A percentile compares a stretch with the other conserved stretches of the same genome.
These are phyloP conservation scores for Komagataella phaffii DNA, from an alignment of 805 yeast genomes.

Conservation along the genomic window DNA sequence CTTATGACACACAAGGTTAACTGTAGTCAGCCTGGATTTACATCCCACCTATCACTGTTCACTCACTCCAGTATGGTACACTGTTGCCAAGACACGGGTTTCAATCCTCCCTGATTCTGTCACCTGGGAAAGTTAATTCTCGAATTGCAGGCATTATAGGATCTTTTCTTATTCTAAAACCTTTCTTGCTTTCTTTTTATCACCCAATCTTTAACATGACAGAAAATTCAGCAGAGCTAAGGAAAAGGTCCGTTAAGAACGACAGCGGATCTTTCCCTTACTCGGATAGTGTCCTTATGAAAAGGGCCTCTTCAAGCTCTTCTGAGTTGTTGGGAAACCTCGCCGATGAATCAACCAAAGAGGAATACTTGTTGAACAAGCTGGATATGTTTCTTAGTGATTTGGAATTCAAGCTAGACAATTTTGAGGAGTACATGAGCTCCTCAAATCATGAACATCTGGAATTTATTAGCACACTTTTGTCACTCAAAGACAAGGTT, in stretches of 20 bases:
- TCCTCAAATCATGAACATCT: constrained; percentile 3
- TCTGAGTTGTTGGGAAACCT: not conserved
- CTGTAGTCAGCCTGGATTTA: too few relatives aligned
- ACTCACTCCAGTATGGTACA: not conserved
- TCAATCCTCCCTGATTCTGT: not conserved
- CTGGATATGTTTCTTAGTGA: constrained; percentile 8
- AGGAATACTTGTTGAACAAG: constrained; percentile 14
- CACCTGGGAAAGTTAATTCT: not conserved
- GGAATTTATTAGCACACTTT: not conserved
- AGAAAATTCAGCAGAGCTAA: not conserved
- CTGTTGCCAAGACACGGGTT: not conserved
- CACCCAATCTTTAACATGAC: not conserved
- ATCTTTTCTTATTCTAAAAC: not conserved
- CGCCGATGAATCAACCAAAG: constrained; percentile 4
- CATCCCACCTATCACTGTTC: too few relatives aligned
- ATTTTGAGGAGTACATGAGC: constrained; percentile 13
- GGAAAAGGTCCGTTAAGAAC: not conserved
- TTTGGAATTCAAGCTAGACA: constrained; percentile 8
- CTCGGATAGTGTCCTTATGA: not conserved
- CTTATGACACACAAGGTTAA: too few relatives aligned
- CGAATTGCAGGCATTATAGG: not conserved
- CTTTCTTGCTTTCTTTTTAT: not conserved
- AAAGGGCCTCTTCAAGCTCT: not conserved
- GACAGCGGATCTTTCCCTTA: not conserved
- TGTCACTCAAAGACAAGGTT: constrained; percentile 9